Evolutionary conservation across 352 stramenopile genomes (phyloP).

Genomic region (Phytophthora litchii): DNA sequence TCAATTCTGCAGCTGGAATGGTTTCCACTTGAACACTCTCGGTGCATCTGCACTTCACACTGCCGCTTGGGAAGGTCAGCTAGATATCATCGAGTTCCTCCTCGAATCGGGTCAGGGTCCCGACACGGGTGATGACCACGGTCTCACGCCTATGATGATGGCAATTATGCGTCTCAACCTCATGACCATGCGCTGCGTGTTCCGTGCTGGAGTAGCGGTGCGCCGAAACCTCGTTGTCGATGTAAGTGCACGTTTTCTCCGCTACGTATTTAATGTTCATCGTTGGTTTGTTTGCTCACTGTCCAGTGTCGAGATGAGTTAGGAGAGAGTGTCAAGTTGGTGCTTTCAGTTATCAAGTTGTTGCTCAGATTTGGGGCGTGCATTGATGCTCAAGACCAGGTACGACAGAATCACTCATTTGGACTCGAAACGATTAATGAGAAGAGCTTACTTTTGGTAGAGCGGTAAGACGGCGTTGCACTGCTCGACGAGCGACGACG

Average conservation of each 20-base stretch:
- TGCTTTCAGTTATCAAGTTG: conserved; percentile 13
- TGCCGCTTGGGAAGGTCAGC: conserved; percentile 22
- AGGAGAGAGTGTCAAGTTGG: background rate
- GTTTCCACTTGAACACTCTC: conserved; percentile 28
- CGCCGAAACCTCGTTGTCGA: conserved; percentile 30
- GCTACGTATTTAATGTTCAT: no score
- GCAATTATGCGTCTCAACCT: conserved; percentile 31
- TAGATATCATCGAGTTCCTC: conserved; percentile 26
- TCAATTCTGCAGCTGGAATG: conserved; percentile 25
- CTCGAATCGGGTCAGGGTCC: conserved; percentile 29
- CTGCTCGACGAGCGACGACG: conserved; percentile 25
- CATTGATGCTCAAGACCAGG: conserved; percentile 18
- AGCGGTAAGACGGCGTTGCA: conserved; percentile 36
- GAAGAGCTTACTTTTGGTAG: conserved; percentile 11
- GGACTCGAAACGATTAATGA: no score
- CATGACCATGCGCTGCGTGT: conserved; percentile 32
- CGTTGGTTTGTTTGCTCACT: background rate
- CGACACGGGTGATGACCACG: conserved; percentile 18
- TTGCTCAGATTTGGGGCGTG: conserved; percentile 17
- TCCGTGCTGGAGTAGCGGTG: conserved; percentile 18
- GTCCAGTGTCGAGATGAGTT: conserved; percentile 31
- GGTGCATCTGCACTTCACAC: conserved; percentile 36
- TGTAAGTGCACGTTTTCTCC: conserved; percentile 10
- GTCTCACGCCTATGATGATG: conserved; percentile 37
- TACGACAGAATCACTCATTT: background rate